Percentiles rank a stretch among this genome's conserved stretches.
phyloP scores from a whole-genome alignment of 805 yeast species.

The Soucietia sequanensis region DNA sequence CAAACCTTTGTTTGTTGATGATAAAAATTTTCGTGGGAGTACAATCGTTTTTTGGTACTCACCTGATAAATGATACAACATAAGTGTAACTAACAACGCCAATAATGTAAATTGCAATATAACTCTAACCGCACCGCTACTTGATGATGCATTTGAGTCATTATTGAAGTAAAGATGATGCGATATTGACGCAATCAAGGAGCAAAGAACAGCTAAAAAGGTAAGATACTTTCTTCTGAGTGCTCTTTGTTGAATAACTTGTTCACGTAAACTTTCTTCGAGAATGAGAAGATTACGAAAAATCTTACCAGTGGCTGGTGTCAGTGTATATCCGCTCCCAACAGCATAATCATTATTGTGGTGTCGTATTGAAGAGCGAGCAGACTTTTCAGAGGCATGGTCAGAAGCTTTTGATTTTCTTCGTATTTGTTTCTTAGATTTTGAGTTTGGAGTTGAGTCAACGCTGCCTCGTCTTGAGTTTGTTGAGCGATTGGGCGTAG shows the following conservation, averaged over 20 bases:
- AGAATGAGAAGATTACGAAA: constrained; percentile 78
- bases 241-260: constrained; percentile 67
- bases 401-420: constrained; percentile 23
- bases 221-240: constrained; percentile 62
- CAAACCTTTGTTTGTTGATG: constrained; percentile 85
- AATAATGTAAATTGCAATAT: constrained; percentile 55
- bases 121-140: constrained; percentile 35
- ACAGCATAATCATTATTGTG: constrained; percentile 10
- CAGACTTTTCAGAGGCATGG: constrained; percentile 21
- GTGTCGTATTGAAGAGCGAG: constrained; percentile 12
- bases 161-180: constrained; percentile 36
- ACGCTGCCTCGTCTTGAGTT: constrained; percentile 8
- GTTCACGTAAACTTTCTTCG: constrained; percentile 83
- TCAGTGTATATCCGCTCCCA: constrained; percentile 29
- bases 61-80: constrained; percentile 82
- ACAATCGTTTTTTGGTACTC: constrained; percentile 85
- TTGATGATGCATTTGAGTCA: constrained; percentile 10
- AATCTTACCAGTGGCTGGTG: constrained; percentile 64
- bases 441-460: constrained; percentile 19
- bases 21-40: constrained; percentile 73
- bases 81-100: constrained; percentile 63
- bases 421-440: constrained; percentile 20
- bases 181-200: constrained; percentile 38
- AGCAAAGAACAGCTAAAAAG: constrained; percentile 44
- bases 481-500: constrained; percentile 8